Evolutionary conservation across 139 green algal genomes (phyloP), one percentile per base, ranked within the genome.

Genomic region (Zygnema cylindricum): DNA sequence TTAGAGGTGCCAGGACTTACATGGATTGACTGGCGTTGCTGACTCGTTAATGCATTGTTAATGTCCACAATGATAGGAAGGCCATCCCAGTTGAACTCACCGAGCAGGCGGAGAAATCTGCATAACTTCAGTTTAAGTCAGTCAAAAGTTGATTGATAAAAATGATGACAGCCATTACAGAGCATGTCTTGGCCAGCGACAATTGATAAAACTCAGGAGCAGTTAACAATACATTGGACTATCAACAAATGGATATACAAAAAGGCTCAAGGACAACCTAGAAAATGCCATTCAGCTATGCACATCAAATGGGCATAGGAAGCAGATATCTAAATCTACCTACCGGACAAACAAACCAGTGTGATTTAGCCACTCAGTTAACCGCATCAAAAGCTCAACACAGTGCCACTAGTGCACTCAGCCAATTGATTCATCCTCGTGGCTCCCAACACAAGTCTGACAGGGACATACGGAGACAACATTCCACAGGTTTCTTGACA

Each of bases 51-150:
- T 25, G 76, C 32, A 33, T 40, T 33, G 39, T 90, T 92, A 25
- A 92, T 75, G 35, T 92, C 88, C 40, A 92, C 88, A 23, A 92
- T 89, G 7, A 92, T 82, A n/a, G 88, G 88, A 40, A 39, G n/a
- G 21, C 23, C 39, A 39, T 40, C 41, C 88, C 88, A 92, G 38
- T 90, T 84, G 33, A 90, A 49, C 21, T 33, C 35, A 55, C 42
- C n/a, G 35, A 92, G 55, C 1, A 91, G 38, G 7, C 36, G 32
- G 11, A 92, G 63, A 57, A 92, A 91, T 79, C 86, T 89, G 85
- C 85, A 82, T 63, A 25, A n/a, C n/a, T n/a, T n/a, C n/a, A n/a
- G n/a, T n/a, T n/a, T n/a, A n/a, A n/a, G n/a, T n/a, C n/a, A n/a
- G n/a, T n/a, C n/a, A n/a, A n/a, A n/a, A n/a, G n/a, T n/a, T n/a